Conservation (phyloP, 495 filamentous ascomycete genomes). For the Penicillium subrubescens region DNA sequence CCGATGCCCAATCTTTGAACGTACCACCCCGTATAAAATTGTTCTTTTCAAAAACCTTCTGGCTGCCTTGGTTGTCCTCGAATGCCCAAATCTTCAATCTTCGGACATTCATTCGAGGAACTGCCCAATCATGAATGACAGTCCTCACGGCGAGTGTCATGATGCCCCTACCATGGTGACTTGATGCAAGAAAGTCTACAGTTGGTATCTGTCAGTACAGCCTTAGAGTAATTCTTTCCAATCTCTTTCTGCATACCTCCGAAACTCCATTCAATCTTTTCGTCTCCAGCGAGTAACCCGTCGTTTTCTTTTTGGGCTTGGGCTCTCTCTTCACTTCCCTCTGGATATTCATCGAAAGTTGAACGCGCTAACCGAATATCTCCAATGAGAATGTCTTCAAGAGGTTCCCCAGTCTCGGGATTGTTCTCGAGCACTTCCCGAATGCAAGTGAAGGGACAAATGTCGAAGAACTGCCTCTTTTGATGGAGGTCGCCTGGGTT, state of each 20-base stretch:
- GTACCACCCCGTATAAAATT: slow-evolving; percentile 20
- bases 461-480: slow-evolving; percentile 11
- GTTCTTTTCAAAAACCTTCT: slow-evolving; percentile 27
- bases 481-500: background rate
- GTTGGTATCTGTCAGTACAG: background rate
- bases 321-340: slow-evolving; percentile 17
- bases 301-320: slow-evolving; percentile 22
- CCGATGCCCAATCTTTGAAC: slow-evolving; percentile 21
- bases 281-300: slow-evolving; percentile 20
- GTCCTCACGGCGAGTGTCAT: slow-evolving; percentile 27
- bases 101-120: slow-evolving; percentile 32
- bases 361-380: slow-evolving; percentile 24
- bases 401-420: slow-evolving; percentile 6
- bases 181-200: slow-evolving; percentile 27
- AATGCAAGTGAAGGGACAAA: slow-evolving; percentile 31
- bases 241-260: slow-evolving; percentile 18
- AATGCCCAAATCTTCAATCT: slow-evolving; percentile 19
- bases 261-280: slow-evolving; percentile 26
- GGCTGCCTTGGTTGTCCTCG: slow-evolving; percentile 28
- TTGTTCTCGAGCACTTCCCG: slow-evolving; percentile 20
- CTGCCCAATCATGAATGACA: slow-evolving; percentile 27
- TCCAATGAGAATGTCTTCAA: slow-evolving; percentile 25
- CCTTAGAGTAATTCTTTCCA: background rate
- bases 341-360: slow-evolving; percentile 26
- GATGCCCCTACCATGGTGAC: slow-evolving; percentile 30